Base-by-base conservation (phyloP, 441 rosid genomes). In the Bruguiera hainesii region DNA sequence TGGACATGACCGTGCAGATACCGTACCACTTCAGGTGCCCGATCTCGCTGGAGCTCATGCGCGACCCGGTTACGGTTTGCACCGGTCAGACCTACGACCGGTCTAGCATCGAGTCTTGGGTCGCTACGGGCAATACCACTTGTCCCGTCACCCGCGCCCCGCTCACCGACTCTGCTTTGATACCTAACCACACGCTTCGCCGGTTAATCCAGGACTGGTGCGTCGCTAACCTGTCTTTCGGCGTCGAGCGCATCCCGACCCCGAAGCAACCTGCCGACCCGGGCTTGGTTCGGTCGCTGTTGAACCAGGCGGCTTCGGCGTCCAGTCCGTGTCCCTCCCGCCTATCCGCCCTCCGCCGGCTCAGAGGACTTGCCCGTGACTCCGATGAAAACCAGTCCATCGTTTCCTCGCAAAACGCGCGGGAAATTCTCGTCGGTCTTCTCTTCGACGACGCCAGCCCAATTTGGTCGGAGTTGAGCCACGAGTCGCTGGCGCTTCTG, bases 221-320 rank as follows among this genome's bases (percentile, higher is more conserved):
- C 77, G 96, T 92, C 42, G 93, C 90, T 0, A 84, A 89, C 78
- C 88, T 87, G 5, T 75, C 87, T 48, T 80, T 77, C 48, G 98
- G 98, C 52, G 73, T 94, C 42, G 85, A 91, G 67, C 86, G 96
- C 0, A 94, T 94, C 52, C 98, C 98, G 2, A 94, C 98, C 0
- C 98, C 98, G 6, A 94, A 94, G 60, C 98, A 94, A 42, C 98
- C 97, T 1, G 97, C 97, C 3, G 97, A 94, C 7, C 97, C 96
- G 0, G 60, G 78, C 13, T 23, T 87, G 20, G 89, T 89, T 52
- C 87, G 96, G 7, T 68, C 85, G 56, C 78, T 94, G 3, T 66
- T 94, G 31, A 68, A 61, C 58, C 97, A 88, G 63, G 78, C 65
- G 13, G 25, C 87, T 1, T 76, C 91, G 0, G 68, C 49, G 0